Evolutionary conservation across 2,329 filamentous ascomycete genomes (phyloP).

Genomic region (Cordyceps farinosa): DNA sequence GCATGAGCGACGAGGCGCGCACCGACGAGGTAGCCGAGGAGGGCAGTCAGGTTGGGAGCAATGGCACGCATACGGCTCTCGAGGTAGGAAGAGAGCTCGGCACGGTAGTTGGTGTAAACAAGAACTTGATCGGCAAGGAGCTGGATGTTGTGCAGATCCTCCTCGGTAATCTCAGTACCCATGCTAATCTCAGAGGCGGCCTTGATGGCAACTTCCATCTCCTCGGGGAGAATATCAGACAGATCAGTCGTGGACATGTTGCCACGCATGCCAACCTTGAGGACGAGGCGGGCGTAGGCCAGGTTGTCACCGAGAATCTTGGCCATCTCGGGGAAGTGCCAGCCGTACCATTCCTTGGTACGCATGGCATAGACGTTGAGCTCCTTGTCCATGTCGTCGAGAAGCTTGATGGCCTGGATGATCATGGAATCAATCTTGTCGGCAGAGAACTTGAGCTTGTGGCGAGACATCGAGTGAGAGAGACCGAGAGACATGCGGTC

Average conservation of each 20-base stretch:
- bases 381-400: constrained; percentile 98
- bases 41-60: constrained; percentile 88
- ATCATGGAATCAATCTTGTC: constrained; percentile 99
- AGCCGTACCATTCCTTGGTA: constrained; percentile 99
- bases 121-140: constrained; percentile 91
- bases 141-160: constrained; percentile 91
- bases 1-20: constrained; percentile 92
- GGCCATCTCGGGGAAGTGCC: constrained; percentile 98
- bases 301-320: constrained; percentile 97
- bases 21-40: constrained; percentile 90
- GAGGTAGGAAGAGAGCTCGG: constrained; percentile 83
- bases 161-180: constrained; percentile 93
- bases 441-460: constrained; percentile 97
- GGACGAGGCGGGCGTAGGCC: constrained; percentile 83
- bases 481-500: constrained; percentile 95
- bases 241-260: constrained; percentile 75
- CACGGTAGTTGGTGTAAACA: constrained; percentile 83
- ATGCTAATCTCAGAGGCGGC: constrained; percentile 94
- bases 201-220: constrained; percentile 89
- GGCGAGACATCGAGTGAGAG: constrained; percentile 91
- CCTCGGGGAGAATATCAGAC: constrained; percentile 87
- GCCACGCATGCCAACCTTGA: constrained; percentile 84
- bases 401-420: constrained; percentile 88
- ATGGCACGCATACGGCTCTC: constrained; percentile 94
- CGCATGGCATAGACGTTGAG: constrained; percentile 98